These are phyloP conservation scores for Capsella rubella DNA, from an alignment of 441 rosid species.

Conservation along the genomic window DNA sequence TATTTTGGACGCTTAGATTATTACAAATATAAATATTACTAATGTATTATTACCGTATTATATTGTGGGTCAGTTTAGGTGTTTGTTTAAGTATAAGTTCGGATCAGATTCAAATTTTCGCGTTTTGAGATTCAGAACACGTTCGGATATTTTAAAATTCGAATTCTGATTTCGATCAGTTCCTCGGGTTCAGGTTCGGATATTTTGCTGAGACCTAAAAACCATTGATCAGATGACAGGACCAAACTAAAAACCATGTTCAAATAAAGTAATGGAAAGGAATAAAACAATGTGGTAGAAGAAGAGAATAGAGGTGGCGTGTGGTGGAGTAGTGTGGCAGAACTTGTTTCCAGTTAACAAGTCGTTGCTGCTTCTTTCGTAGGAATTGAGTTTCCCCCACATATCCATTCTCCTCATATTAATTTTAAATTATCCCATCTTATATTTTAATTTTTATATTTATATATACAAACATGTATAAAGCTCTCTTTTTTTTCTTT, in stretches of 20 bases:
- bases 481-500: too few relatives aligned
- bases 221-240: neutral
- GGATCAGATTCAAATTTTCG: too few relatives aligned
- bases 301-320: slow-evolving; percentile 31
- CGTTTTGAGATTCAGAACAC: too few relatives aligned
- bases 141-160: too few relatives aligned
- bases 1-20: too few relatives aligned
- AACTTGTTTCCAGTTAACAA: slow-evolving; percentile 38
- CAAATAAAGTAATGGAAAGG: slow-evolving; percentile 9
- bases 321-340: slow-evolving; percentile 28
- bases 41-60: too few relatives aligned
- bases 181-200: too few relatives aligned
- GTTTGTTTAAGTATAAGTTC: too few relatives aligned
- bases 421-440: neutral
- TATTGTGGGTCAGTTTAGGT: too few relatives aligned
- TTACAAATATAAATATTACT: too few relatives aligned
- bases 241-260: neutral
- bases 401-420: slow-evolving; percentile 12
- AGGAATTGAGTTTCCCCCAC: slow-evolving; percentile 11
- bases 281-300: slow-evolving; percentile 39
- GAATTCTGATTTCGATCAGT: too few relatives aligned
- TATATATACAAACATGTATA: slow-evolving; percentile 4
- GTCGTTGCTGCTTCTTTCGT: slow-evolving; percentile 42
- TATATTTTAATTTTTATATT: neutral
- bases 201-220: too few relatives aligned